Evolutionary conservation across 2,329 filamentous ascomycete species (phyloP).

Genomic region (Alternaria sp.): DNA sequence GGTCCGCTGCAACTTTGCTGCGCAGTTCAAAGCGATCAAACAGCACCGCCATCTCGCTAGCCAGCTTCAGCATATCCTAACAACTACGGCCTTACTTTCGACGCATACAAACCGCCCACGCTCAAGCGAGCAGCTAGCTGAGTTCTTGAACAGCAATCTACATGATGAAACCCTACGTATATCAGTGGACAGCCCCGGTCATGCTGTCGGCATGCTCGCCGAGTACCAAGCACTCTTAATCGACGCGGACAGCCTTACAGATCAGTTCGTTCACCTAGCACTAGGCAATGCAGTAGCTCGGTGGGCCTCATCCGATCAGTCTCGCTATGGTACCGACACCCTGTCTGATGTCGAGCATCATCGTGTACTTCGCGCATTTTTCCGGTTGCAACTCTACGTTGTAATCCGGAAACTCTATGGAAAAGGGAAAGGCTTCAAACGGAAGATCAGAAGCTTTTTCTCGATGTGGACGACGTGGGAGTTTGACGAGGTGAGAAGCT

Average conservation of each 20-base stretch:
- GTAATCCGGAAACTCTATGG: not conserved
- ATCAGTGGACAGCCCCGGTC: not conserved
- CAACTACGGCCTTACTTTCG: not conserved
- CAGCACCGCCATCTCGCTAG: not conserved
- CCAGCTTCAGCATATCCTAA: conserved; percentile 2
- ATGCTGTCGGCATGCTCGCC: not conserved
- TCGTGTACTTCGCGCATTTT: not conserved
- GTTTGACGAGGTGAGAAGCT: conserved; percentile 3
- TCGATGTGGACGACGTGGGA: not conserved
- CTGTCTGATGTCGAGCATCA: not conserved
- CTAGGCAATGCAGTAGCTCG: not conserved
- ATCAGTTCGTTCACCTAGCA: not conserved
- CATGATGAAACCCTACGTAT: not conserved
- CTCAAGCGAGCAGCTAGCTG: not conserved
- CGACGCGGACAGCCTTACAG: not conserved
- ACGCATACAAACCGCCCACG: not conserved
- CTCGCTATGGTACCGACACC: not conserved
- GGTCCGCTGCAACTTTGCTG: conserved; percentile 2
- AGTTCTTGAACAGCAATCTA: not conserved
- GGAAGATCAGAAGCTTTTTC: not conserved
- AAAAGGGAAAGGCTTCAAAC: not conserved
- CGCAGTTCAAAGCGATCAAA: not conserved
- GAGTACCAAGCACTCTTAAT: not conserved
- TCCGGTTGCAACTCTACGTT: not conserved
- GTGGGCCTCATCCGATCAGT: not conserved